Base-by-base conservation (phyloP, 306 rosid genomes). In the Castanea sativa region DNA sequence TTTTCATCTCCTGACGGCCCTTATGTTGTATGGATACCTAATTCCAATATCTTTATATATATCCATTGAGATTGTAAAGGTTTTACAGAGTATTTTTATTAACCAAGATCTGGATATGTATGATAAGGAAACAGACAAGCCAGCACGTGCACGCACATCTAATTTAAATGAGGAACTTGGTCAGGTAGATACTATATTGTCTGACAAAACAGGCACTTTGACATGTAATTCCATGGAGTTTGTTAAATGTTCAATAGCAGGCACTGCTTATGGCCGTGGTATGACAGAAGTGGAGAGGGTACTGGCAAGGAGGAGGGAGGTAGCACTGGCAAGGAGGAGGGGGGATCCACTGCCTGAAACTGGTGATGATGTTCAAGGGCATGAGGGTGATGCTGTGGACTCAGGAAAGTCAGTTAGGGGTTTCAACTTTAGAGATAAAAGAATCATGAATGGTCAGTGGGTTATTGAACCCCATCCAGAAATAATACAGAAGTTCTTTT, bases 211-310 rank as follows among this genome's bases (percentile, higher is more conserved):
- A 2, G 87, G 87, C 1, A 80, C 87, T 67, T 67, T 84, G 84
- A 84, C 87, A 10, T 79, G 79, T 77, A 84, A 84, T n/a, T 78
- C 72, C 60, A 84, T 84, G 87, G 84, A 84, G 33, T 84, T 84
- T 53, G 65, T 58, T 67, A 84, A 84, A 73, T 84, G 87, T 57
- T 84, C 84, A 23, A 76, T 84, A 55, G 87, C 87, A n/a, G 87
- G 87, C 57, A 20, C 58, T 49, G 72, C 84, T 18, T 84, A 76
- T 84, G 87, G 87, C 64, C 61, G 79, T 45, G 64, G 67, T 67
- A 9, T 33, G 5, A 84, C 65, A 21, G 73, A 84, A 59, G 79
- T 84, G 1, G 53, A 49, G 53, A 49, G 53, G 53, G 0, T 1
- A 49, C 53, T 49, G 53, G 1, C 53, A 49, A 49, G 53, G 53